Conservation (phyloP, 2,329 filamentous ascomycete species). For the Coniosporium tulheliwenetii region DNA sequence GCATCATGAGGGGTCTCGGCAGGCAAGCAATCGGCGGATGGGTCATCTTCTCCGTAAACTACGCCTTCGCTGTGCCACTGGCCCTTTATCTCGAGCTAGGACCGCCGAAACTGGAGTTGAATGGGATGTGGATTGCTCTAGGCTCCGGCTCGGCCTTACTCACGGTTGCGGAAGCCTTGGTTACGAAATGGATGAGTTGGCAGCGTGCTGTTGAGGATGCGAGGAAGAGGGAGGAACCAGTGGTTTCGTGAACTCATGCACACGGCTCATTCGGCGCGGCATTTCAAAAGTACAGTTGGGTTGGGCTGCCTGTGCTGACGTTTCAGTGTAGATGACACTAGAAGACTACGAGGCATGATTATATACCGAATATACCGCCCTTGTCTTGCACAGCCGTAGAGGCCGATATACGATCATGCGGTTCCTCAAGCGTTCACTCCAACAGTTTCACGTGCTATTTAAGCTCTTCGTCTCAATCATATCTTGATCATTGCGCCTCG, state of each 20-base stretch:
- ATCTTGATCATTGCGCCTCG: no score
- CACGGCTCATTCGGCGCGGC: no score
- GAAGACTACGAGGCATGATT: no score
- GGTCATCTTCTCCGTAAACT: conserved; percentile 21
- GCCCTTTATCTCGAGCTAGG: conserved; percentile 19
- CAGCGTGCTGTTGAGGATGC: background rate
- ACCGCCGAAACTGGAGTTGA: conserved; percentile 16
- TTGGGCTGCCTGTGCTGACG: no score
- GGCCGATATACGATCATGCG: no score
- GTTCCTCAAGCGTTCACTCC: no score
- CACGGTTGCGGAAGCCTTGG: conserved; percentile 14
- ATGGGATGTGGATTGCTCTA: conserved; percentile 18
- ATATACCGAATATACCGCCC: no score
- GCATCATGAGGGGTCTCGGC: conserved; percentile 19
- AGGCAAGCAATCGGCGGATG: conserved; percentile 22
- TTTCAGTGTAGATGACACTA: no score
- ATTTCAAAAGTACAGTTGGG: no score
- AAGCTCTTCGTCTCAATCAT: no score
- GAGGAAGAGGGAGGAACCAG: background rate
- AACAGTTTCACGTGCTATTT: no score
- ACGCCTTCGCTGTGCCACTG: conserved; percentile 20
- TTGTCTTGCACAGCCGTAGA: no score
- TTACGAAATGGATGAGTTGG: conserved; percentile 1
- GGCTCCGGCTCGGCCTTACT: conserved; percentile 17
- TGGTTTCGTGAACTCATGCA: background rate